Evolutionary conservation across 2,329 filamentous ascomycete genomes (phyloP).

Genomic region (Chaetomiaceae sp.): DNA sequence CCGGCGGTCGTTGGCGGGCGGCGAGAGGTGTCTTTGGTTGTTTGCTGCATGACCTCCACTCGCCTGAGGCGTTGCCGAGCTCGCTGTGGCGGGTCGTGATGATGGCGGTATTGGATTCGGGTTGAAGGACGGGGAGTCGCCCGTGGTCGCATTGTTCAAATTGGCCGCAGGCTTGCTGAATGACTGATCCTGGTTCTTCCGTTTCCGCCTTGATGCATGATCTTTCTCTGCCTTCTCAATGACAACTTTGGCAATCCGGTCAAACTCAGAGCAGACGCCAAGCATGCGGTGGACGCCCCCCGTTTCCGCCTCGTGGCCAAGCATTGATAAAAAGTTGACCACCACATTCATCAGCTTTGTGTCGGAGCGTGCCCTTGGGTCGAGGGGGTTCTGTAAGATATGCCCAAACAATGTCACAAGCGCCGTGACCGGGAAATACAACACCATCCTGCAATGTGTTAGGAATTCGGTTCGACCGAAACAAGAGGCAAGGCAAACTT

Average conservation of each 20-base stretch:
- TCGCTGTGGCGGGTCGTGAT: slow-evolving; percentile 30
- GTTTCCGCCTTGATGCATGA: slow-evolving; percentile 71
- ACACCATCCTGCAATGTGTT: slow-evolving; percentile 61
- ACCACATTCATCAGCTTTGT: slow-evolving; percentile 88
- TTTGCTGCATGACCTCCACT: slow-evolving; percentile 19
- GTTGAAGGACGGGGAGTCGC: slow-evolving; percentile 23
- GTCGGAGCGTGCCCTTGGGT: slow-evolving; percentile 82
- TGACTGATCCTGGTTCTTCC: slow-evolving; percentile 62
- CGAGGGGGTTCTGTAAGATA: slow-evolving; percentile 90
- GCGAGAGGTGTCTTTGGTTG: slow-evolving; percentile 31
- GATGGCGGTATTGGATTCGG: slow-evolving; percentile 30
- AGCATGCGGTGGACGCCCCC: slow-evolving; percentile 92
- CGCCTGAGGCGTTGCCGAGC: slow-evolving; percentile 32
- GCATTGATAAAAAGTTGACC: slow-evolving; percentile 82
- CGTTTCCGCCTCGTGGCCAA: slow-evolving; percentile 85
- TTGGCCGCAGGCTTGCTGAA: slow-evolving; percentile 15
- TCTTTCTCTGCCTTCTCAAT: slow-evolving; percentile 91
- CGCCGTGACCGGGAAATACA: slow-evolving; percentile 95
- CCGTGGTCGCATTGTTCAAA: slow-evolving; percentile 9
- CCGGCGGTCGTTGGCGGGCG: slow-evolving; percentile 26
- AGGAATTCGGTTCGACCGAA: background rate
- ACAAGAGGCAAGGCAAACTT: slow-evolving; percentile 34
- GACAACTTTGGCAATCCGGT: slow-evolving; percentile 84
- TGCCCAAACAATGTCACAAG: slow-evolving; percentile 95
- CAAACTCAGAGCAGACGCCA: slow-evolving; percentile 90